Conservation (phyloP, 306 rosid species). For the Urtica urens region DNA sequence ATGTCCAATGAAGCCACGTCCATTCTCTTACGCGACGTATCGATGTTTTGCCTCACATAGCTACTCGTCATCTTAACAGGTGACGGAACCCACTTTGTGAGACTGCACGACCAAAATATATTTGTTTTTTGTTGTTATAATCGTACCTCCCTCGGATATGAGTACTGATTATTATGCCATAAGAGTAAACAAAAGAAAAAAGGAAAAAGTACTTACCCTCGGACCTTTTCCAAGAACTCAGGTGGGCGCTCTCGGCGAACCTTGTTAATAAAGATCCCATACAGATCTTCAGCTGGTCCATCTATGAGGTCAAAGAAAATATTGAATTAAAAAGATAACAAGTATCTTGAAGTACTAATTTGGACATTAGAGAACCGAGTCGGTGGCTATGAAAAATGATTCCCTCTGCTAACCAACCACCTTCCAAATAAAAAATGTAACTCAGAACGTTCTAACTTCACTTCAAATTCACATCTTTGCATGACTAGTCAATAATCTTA, state of each 20-base stretch:
- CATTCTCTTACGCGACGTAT: conserved; percentile 89
- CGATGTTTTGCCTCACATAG: conserved; percentile 70
- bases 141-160: too few species aligned
- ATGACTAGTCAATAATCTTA: too few species aligned
- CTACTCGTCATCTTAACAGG: conserved; percentile 94
- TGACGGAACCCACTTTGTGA: conserved; percentile 96
- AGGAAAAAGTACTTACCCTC: conserved; percentile 67
- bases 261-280: conserved; percentile 80
- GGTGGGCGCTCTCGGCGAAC: conserved; percentile 92
- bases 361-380: too few species aligned
- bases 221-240: conserved; percentile 54
- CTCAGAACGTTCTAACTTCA: too few species aligned
- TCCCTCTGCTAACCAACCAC: not conserved
- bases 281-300: conserved; percentile 93
- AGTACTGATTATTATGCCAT: too few species aligned
- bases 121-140: too few species aligned
- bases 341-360: too few species aligned
- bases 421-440: too few species aligned
- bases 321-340: too few species aligned
- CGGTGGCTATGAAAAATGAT: not conserved
- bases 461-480: too few species aligned
- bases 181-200: too few species aligned
- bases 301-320: conserved; percentile 31
- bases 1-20: conserved; percentile 86
- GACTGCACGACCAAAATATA: conserved; percentile 39